Percentiles rank a stretch among this genome's conserved stretches.
Conservation (phyloP, 202 grass and related monocot genomes). For the Setaria viridis region DNA sequence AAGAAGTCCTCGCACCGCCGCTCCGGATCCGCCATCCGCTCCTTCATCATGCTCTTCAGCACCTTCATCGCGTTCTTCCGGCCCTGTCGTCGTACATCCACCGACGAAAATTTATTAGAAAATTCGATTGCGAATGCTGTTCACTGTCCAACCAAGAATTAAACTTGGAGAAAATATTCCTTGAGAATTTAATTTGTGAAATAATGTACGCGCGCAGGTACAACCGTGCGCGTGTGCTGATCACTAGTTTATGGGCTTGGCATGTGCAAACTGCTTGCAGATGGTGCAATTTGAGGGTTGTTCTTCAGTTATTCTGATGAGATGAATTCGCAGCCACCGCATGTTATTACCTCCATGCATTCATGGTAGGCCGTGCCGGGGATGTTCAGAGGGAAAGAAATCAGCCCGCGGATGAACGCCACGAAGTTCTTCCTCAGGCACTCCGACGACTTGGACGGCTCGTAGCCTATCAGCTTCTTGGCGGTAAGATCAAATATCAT, state of each 20-base stretch:
- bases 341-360: slow-evolving; percentile 70
- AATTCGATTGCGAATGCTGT: not conserved
- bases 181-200: slow-evolving; percentile 25
- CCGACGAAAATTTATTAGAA: not conserved
- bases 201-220: slow-evolving; percentile 40
- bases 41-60: slow-evolving; percentile 58
- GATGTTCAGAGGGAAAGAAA: slow-evolving; percentile 75
- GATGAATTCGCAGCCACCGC: not conserved
- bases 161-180: not conserved
- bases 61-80: slow-evolving; percentile 89
- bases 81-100: slow-evolving; percentile 43
- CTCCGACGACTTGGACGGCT: slow-evolving; percentile 58
- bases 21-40: slow-evolving; percentile 63
- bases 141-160: not conserved
- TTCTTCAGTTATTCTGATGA: not conserved
- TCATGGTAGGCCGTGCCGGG: slow-evolving; percentile 78
- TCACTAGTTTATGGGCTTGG: not conserved
- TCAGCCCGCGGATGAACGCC: slow-evolving; percentile 69
- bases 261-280: not conserved
- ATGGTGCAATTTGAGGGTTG: slow-evolving; percentile 35
- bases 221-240: not conserved
- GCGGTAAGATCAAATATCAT: slow-evolving; percentile 90
- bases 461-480: slow-evolving; percentile 86
- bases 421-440: slow-evolving; percentile 68
- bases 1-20: slow-evolving; percentile 83